A percentile compares a stretch with the other conserved stretches of the same genome.
Evolutionary conservation across 2,329 filamentous ascomycete species (phyloP).

Genomic region (Malbranchea zuffiana): DNA sequence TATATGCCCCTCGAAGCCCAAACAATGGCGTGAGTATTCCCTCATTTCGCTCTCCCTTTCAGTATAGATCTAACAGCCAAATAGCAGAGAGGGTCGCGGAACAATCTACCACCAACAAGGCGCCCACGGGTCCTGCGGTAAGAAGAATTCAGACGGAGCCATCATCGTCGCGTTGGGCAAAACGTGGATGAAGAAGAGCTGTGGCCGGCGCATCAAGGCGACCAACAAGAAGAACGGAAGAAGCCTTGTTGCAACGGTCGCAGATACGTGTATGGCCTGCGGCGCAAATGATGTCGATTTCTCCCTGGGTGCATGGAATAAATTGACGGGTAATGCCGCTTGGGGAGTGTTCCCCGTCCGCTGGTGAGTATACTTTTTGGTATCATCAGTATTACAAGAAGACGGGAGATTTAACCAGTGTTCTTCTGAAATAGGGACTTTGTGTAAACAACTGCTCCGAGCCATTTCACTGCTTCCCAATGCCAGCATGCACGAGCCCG

Average conservation of each 20-base stretch:
- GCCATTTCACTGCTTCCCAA: no score
- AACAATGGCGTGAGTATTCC: background rate
- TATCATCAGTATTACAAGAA: no score
- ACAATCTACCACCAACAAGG: conserved; percentile 12
- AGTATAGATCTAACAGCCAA: background rate
- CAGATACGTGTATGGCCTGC: conserved; percentile 12
- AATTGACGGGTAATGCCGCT: conserved; percentile 9
- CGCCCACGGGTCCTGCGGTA: conserved; percentile 10
- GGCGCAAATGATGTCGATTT: conserved; percentile 14
- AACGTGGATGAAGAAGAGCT: conserved; percentile 9
- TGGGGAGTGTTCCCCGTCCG: conserved; percentile 9
- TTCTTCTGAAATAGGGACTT: no score
- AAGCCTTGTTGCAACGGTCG: conserved; percentile 7
- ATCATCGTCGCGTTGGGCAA: conserved; percentile 11
- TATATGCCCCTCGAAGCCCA: no score
- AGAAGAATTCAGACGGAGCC: conserved; percentile 7
- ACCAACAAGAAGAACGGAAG: conserved; percentile 11
- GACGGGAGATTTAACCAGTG: no score
- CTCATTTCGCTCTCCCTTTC: background rate
- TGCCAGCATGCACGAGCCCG: no score
- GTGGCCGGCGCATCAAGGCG: conserved; percentile 9
- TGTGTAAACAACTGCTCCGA: no score
- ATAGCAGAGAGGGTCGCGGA: conserved; percentile 5
- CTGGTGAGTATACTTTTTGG: conserved; percentile 11
- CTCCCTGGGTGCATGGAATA: conserved; percentile 13